These are phyloP conservation scores for Auriscalpium vulgare DNA, from an alignment of 768 basidiomycete species.

Conservation along the genomic window DNA sequence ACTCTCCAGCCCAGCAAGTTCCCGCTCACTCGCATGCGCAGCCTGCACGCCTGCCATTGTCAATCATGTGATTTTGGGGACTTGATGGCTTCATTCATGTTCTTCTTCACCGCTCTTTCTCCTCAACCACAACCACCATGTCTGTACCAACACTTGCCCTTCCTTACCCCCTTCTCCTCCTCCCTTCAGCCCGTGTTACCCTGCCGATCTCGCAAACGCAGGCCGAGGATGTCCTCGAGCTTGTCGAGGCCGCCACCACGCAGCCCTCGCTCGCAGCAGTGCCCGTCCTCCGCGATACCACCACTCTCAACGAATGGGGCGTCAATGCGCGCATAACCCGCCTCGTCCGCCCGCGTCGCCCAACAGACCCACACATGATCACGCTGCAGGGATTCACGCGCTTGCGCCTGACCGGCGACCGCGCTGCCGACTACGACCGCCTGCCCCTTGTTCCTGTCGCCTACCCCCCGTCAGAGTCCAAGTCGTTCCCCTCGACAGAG, in stretches of 20 bases:
- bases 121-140: not conserved
- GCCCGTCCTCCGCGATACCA: conserved; percentile 33
- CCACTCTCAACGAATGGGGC: conserved; percentile 44
- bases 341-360: conserved; percentile 48
- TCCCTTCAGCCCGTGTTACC: conserved; percentile 65
- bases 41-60: too few species aligned
- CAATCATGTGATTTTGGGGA: too few species aligned
- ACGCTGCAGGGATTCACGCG: conserved; percentile 68
- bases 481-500: conserved; percentile 41
- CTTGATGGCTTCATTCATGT: too few species aligned
- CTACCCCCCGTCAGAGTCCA: conserved; percentile 27
- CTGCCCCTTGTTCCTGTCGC: conserved; percentile 19
- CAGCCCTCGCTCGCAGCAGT: conserved; percentile 66
- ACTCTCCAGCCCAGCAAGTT: too few species aligned
- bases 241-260: conserved; percentile 62
- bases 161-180: conserved; percentile 62
- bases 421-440: conserved; percentile 34
- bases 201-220: conserved; percentile 54
- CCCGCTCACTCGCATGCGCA: too few species aligned
- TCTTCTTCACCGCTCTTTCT: not conserved
- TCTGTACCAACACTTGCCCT: conserved; percentile 63
- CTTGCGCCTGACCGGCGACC: conserved; percentile 41
- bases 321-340: conserved; percentile 66
- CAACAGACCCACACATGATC: conserved; percentile 56
- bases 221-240: conserved; percentile 56